Percentiles rank a stretch among this genome's conserved stretches.
phyloP scores from a whole-genome alignment of 2,329 filamentous ascomycete genomes.

The Emericellopsis atlantica region DNA sequence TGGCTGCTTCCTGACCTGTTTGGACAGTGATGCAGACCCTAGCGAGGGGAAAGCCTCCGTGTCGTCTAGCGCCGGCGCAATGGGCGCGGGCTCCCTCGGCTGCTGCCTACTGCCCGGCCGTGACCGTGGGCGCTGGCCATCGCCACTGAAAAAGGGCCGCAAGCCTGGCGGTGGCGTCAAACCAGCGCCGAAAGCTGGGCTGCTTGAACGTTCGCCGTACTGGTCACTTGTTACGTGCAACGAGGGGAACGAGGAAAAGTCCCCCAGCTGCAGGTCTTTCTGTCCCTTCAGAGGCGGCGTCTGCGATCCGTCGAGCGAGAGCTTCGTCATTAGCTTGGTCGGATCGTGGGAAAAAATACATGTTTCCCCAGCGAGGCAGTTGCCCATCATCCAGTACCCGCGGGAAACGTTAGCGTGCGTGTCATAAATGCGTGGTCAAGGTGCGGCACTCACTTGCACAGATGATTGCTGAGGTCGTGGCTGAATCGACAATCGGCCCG shows the following conservation, averaged over 20 bases:
- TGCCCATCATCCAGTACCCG: constrained; percentile 92
- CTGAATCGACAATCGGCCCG: constrained; percentile 94
- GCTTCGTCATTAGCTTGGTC: constrained; percentile 68
- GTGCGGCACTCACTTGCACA: constrained; percentile 76
- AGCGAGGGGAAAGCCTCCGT: constrained; percentile 91
- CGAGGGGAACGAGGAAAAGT: constrained; percentile 75
- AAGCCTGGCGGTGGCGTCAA: constrained; percentile 59
- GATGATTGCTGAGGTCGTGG: constrained; percentile 86
- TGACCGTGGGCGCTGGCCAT: constrained; percentile 61
- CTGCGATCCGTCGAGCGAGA: constrained; percentile 58
- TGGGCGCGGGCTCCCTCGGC: constrained; percentile 44
- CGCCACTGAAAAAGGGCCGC: constrained; percentile 46
- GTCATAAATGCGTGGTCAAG: neutral
- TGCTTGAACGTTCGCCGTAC: constrained; percentile 37
- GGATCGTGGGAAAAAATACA: constrained; percentile 98
- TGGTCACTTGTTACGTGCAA: constrained; percentile 51
- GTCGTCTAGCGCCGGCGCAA: constrained; percentile 74
- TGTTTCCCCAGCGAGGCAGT: constrained; percentile 83
- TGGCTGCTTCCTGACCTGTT: constrained; percentile 81
- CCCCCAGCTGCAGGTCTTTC: constrained; percentile 65
- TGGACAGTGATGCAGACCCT: constrained; percentile 54
- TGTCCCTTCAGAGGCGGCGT: constrained; percentile 52
- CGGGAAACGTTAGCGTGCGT: neutral
- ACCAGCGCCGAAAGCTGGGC: constrained; percentile 37
- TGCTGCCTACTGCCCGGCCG: constrained; percentile 71